Evolutionary conservation across 129 eudicot species (phyloP).

Genomic region (Centaurea solstitialis): DNA sequence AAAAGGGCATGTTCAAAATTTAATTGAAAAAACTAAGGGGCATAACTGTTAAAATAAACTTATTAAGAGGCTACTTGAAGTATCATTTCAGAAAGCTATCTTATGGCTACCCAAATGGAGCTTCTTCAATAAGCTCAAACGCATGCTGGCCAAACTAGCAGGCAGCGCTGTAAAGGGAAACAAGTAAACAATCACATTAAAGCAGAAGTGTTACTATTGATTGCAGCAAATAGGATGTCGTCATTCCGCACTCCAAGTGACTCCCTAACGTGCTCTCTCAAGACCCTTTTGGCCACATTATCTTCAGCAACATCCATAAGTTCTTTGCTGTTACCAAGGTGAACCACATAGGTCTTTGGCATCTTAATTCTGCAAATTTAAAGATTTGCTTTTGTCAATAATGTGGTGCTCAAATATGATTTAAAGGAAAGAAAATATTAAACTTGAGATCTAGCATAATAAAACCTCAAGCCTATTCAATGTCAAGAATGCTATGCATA

Average conservation of each 20-base stretch:
- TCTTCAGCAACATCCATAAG: slow-evolving; percentile 86
- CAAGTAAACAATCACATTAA: not conserved
- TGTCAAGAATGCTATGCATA: not conserved
- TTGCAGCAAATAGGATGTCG: slow-evolving; percentile 73
- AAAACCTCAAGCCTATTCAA: not conserved
- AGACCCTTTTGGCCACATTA: slow-evolving; percentile 71
- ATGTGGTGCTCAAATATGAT: not conserved
- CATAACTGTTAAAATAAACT: not conserved
- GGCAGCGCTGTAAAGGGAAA: not conserved
- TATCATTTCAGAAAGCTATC: not conserved
- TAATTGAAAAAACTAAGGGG: not conserved
- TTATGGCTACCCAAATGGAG: not conserved
- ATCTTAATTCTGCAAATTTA: slow-evolving; percentile 60
- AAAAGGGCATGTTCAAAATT: not conserved
- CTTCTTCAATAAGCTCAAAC: no score
- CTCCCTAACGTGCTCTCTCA: slow-evolving; percentile 78
- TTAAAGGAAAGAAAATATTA: not conserved
- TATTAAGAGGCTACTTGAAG: not conserved
- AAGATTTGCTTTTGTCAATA: not conserved
- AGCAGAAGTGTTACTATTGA: slow-evolving; percentile 60
- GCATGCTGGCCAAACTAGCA: not conserved
- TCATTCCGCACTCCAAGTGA: slow-evolving; percentile 75
- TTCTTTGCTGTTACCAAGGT: slow-evolving; percentile 90
- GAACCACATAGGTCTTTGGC: slow-evolving; percentile 87
- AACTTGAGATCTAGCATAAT: not conserved